phyloP scores from a whole-genome alignment of 208 protist genomes.

The Acanthamoeba comandoni region DNA sequence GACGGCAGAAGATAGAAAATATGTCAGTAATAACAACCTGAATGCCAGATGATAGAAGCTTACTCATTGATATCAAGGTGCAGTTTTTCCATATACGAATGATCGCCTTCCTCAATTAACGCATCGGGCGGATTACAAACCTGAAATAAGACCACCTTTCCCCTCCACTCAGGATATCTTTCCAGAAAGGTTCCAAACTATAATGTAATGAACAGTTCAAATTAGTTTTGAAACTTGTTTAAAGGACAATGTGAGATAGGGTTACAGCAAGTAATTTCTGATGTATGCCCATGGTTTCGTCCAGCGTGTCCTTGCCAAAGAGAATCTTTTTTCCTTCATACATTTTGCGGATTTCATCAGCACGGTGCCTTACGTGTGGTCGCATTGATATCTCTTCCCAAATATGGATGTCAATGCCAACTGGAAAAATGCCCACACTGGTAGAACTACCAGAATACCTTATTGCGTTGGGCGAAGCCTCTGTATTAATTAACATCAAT shows the following conservation, averaged over 20 bases:
- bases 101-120: background rate
- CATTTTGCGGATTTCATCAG: slow-evolving; percentile 80
- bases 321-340: slow-evolving; percentile 86
- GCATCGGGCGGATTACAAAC: slow-evolving; percentile 73
- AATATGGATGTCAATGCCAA: slow-evolving; percentile 77
- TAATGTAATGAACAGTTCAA: too few relatives aligned
- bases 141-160: slow-evolving; percentile 80
- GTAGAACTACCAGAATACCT: slow-evolving; percentile 71
- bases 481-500: too few relatives aligned
- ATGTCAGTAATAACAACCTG: too few relatives aligned
- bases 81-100: slow-evolving; percentile 28
- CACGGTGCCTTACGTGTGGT: slow-evolving; percentile 68
- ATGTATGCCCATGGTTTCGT: slow-evolving; percentile 88
- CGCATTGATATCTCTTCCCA: slow-evolving; percentile 14
- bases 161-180: slow-evolving; percentile 72
- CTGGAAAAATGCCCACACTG: slow-evolving; percentile 77
- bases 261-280: slow-evolving; percentile 84
- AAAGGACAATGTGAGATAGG: too few relatives aligned
- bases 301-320: slow-evolving; percentile 87
- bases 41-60: too few relatives aligned
- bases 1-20: background rate
- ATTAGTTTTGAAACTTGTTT: too few relatives aligned
- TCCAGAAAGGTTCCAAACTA: slow-evolving; percentile 80
- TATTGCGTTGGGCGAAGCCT: too few relatives aligned
- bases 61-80: slow-evolving; percentile 70